phyloP scores from a whole-genome alignment of 208 protist genomes.

The Leishmania tarentolae region DNA sequence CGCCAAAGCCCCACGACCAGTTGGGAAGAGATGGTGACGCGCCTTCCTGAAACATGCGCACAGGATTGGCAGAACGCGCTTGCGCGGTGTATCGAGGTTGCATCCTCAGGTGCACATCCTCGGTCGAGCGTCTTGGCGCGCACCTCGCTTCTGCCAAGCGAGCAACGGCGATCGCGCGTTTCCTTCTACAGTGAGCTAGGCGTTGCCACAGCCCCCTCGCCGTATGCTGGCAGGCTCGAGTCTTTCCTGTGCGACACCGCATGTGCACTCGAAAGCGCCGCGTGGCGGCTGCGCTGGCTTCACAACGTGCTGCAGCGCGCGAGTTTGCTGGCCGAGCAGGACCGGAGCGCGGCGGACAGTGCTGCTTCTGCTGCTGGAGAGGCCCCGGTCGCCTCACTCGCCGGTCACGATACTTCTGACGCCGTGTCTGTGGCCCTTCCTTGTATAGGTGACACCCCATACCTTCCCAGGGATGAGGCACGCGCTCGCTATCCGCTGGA shows the following conservation, averaged over 20 bases:
- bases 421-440: constrained; percentile 5
- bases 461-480: constrained; percentile 30
- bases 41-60: constrained; percentile 10
- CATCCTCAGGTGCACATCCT: not conserved
- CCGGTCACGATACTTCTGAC: not conserved
- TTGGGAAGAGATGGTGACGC: constrained; percentile 17
- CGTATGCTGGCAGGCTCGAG: not conserved
- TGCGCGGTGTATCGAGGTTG: not conserved
- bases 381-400: not conserved
- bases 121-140: too few relatives aligned
- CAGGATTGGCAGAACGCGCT: constrained; percentile 21
- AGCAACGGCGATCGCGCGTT: not conserved
- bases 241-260: constrained; percentile 14
- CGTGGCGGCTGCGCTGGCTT: constrained; percentile 23
- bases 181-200: not conserved
- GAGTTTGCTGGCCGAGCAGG: not conserved
- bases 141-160: not conserved
- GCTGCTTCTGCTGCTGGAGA: not conserved
- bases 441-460: constrained; percentile 28
- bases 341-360: not conserved
- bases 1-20: constrained; percentile 25
- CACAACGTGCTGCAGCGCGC: constrained; percentile 14
- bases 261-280: not conserved
- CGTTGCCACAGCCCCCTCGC: not conserved
- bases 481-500: constrained; percentile 56